Evolutionary conservation across 345 rosid species (phyloP).

Genomic region (Salix suchowensis): DNA sequence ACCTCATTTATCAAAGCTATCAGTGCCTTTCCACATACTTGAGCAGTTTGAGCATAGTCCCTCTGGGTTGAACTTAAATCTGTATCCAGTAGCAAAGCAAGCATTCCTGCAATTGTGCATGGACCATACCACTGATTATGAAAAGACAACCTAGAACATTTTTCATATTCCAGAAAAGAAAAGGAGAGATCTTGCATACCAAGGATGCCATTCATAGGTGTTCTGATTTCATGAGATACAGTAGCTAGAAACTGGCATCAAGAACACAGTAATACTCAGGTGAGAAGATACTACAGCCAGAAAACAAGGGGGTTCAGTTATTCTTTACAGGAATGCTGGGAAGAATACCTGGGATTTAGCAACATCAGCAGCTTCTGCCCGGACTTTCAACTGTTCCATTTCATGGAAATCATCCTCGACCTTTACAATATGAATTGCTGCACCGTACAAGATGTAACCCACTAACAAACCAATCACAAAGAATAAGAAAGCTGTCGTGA

Average conservation of each 20-base stretch:
- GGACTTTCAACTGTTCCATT: slow-evolving; percentile 77
- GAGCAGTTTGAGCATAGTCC: slow-evolving; percentile 95
- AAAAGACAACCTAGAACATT: not conserved
- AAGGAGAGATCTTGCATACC: slow-evolving; percentile 40
- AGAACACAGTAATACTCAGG: slow-evolving; percentile 7
- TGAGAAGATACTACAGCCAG: not conserved
- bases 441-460: slow-evolving; percentile 77
- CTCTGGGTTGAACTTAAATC: slow-evolving; percentile 85
- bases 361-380: slow-evolving; percentile 97
- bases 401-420: slow-evolving; percentile 83
- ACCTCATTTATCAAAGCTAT: slow-evolving; percentile 88
- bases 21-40: slow-evolving; percentile 91
- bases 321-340: not conserved
- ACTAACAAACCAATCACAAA: slow-evolving; percentile 71
- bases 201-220: slow-evolving; percentile 98
- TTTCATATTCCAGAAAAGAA: not conserved
- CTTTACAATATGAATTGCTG: slow-evolving; percentile 73
- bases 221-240: slow-evolving; percentile 95
- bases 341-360: slow-evolving; percentile 79
- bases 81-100: slow-evolving; percentile 84
- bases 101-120: slow-evolving; percentile 62
- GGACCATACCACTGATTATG: not conserved
- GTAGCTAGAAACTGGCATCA: slow-evolving; percentile 84
- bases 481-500: slow-evolving; percentile 64
- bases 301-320: not conserved